Conservation (phyloP, 2,329 filamentous ascomycete genomes). For the Venturia aucupariae region DNA sequence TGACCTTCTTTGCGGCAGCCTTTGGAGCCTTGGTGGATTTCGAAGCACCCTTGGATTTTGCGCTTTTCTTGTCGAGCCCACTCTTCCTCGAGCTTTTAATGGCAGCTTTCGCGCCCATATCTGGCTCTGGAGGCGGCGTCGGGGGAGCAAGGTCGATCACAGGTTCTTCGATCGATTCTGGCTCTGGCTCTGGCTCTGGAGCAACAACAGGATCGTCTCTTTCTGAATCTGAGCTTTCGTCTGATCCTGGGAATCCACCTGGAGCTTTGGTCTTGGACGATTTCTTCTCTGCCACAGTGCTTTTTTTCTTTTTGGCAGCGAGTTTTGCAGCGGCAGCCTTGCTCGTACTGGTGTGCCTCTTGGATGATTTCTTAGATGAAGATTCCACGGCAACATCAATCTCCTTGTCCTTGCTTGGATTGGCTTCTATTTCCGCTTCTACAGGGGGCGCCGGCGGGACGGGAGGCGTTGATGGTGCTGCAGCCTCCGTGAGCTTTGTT, state of each 20-base stretch:
- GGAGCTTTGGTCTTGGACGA: neutral
- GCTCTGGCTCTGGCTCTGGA: slow-evolving; percentile 1
- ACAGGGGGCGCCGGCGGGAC: slow-evolving; percentile 23
- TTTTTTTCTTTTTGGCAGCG: slow-evolving; percentile 28
- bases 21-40: slow-evolving; percentile 11
- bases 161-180: slow-evolving; percentile 7
- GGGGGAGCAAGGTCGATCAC: slow-evolving; percentile 9
- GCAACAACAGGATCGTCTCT: neutral
- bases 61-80: slow-evolving; percentile 7
- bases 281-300: slow-evolving; percentile 15
- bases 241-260: slow-evolving; percentile 12
- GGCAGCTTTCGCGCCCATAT: slow-evolving; percentile 8
- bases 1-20: slow-evolving; percentile 6
- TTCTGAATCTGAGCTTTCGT: slow-evolving; percentile 12
- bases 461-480: slow-evolving; percentile 22
- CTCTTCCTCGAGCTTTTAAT: slow-evolving; percentile 9
- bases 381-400: slow-evolving; percentile 8
- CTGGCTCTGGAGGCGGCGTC: slow-evolving; percentile 11
- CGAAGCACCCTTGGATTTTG: slow-evolving; percentile 8
- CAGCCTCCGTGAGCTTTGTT: slow-evolving; percentile 30
- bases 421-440: slow-evolving; percentile 6
- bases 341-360: slow-evolving; percentile 21
- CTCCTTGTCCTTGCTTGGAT: slow-evolving; percentile 4
- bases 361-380: slow-evolving; percentile 16
- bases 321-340: slow-evolving; percentile 6